These are phyloP conservation scores for Trichoderma sp. DNA, from an alignment of 2,329 filamentous ascomycete species.

Conservation along the genomic window DNA sequence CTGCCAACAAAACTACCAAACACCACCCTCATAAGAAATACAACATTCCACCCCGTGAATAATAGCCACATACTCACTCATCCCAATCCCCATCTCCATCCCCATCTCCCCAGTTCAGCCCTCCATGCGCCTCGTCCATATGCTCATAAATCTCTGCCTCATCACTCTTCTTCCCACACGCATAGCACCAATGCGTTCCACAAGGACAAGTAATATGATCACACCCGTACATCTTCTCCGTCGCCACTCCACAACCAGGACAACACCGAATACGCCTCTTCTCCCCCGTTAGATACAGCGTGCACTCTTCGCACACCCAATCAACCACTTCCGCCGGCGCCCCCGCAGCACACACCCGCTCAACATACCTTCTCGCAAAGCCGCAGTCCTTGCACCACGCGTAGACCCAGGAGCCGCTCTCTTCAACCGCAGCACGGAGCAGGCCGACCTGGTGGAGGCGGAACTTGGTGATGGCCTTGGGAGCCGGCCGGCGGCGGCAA, in stretches of 20 bases:
- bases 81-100: too few species aligned
- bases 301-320: constrained; percentile 44
- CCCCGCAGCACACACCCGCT: constrained; percentile 43
- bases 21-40: neutral
- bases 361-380: constrained; percentile 40
- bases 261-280: constrained; percentile 29
- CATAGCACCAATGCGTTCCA: constrained; percentile 40
- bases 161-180: constrained; percentile 33
- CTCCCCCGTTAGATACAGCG: constrained; percentile 13
- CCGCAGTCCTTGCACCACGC: constrained; percentile 46
- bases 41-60: neutral
- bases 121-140: constrained; percentile 34
- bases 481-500: constrained; percentile 43
- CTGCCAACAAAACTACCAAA: too few species aligned
- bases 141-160: constrained; percentile 36
- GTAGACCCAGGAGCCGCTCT: constrained; percentile 44
- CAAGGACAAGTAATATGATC: constrained; percentile 40
- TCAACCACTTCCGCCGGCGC: constrained; percentile 34
- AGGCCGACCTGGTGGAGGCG: constrained; percentile 39
- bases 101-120: constrained; percentile 27
- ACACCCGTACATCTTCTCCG: constrained; percentile 38
- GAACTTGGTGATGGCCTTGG: constrained; percentile 36
- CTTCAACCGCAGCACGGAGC: constrained; percentile 37
- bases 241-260: constrained; percentile 37
- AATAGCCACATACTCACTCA: neutral